phyloP scores from a whole-genome alignment of 2,329 filamentous ascomycete species.

The Byssothecium circinans region DNA sequence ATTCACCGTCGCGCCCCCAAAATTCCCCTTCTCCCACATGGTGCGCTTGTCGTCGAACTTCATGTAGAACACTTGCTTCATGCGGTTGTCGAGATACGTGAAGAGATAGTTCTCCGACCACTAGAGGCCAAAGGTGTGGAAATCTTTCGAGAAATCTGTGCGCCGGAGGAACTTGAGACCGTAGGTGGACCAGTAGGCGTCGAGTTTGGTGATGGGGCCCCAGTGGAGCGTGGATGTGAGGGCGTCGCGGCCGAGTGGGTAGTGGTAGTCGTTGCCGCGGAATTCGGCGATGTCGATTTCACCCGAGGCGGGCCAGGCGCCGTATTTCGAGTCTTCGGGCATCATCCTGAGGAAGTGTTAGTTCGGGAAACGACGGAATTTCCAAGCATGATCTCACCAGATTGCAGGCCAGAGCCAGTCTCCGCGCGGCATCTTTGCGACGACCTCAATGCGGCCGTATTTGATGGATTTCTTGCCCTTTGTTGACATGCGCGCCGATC shows the following conservation, averaged over 20 bases:
- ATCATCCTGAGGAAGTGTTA: constrained; percentile 47
- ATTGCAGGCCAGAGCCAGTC: constrained; percentile 90
- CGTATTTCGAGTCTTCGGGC: constrained; percentile 70
- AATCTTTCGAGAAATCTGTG: constrained; percentile 67
- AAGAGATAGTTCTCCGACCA: constrained; percentile 87
- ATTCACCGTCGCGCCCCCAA: constrained; percentile 64
- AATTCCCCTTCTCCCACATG: constrained; percentile 69
- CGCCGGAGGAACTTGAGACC: constrained; percentile 54
- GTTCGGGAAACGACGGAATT: not conserved
- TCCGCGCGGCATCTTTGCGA: constrained; percentile 71
- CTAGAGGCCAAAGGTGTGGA: constrained; percentile 69
- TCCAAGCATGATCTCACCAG: constrained; percentile 47
- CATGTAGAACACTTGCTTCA: constrained; percentile 77
- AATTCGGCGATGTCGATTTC: constrained; percentile 82
- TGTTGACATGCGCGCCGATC: constrained; percentile 75
- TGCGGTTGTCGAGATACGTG: constrained; percentile 76
- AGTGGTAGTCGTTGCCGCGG: constrained; percentile 73
- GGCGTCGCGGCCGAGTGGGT: constrained; percentile 75
- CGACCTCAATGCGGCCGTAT: constrained; percentile 79
- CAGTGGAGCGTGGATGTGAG: constrained; percentile 77
- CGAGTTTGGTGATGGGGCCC: constrained; percentile 52
- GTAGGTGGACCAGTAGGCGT: constrained; percentile 27
- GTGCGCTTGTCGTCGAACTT: constrained; percentile 58
- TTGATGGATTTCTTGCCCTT: constrained; percentile 71
- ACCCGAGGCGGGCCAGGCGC: constrained; percentile 73